A percentile compares a stretch with the other conserved stretches of the same genome.
Evolutionary conservation across 495 filamentous ascomycete species (phyloP).

Genomic region (Pyronema domesticum): DNA sequence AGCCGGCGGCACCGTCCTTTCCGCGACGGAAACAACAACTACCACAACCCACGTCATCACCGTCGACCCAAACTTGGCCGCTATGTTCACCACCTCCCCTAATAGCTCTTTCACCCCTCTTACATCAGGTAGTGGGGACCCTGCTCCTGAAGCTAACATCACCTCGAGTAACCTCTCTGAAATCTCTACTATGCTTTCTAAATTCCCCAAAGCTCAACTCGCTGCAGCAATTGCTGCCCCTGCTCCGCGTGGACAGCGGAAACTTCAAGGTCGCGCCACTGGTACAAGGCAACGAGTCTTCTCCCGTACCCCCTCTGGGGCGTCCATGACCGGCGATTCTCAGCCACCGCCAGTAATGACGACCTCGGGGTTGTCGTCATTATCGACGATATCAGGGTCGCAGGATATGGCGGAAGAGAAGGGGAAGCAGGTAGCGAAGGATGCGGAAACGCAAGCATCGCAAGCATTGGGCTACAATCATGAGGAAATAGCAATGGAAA

Average conservation of each 20-base stretch:
- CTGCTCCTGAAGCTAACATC: too few species aligned
- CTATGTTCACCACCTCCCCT: too few species aligned
- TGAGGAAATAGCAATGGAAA: conserved; percentile 19
- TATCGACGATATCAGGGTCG: too few species aligned
- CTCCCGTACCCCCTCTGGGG: conserved; percentile 12
- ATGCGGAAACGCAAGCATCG: conserved; percentile 6
- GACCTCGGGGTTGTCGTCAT: not conserved
- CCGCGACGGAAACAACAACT: too few species aligned
- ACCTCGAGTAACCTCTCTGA: conserved; percentile 6
- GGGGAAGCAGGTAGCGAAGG: not conserved
- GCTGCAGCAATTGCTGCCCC: conserved; percentile 12
- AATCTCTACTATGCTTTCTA: conserved; percentile 15
- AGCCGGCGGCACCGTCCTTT: not conserved
- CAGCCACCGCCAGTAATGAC: not conserved
- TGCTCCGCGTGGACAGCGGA: conserved; percentile 12
- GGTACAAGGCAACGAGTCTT: conserved; percentile 10
- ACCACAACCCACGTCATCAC: too few species aligned
- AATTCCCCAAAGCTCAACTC: conserved; percentile 17
- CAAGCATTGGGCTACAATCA: conserved; percentile 22
- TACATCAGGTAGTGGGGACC: too few species aligned
- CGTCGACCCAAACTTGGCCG: too few species aligned
- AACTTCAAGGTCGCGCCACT: conserved; percentile 20
- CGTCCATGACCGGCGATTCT: conserved; percentile 2
- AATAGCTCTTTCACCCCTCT: too few species aligned
- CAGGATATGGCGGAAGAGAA: not conserved